These are phyloP conservation scores for Gliomastix tumulicola DNA, from an alignment of 2,329 filamentous ascomycete species.

Conservation along the genomic window DNA sequence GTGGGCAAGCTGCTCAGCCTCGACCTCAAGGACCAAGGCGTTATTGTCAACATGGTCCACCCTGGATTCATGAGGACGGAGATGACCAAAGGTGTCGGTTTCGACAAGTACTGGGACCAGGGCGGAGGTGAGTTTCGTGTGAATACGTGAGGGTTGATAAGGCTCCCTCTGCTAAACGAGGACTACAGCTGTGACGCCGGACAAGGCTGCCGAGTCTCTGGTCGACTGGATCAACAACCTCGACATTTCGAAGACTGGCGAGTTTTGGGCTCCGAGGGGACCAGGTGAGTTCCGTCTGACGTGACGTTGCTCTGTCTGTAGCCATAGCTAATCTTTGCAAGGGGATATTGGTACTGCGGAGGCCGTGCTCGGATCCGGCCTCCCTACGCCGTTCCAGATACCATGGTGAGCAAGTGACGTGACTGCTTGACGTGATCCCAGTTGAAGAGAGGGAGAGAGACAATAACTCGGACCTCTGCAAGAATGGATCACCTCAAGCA, in stretches of 20 bases:
- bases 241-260: slow-evolving; percentile 58
- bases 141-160: too few species aligned
- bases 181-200: slow-evolving; percentile 62
- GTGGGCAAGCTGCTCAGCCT: slow-evolving; percentile 61
- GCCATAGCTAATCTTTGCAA: too few species aligned
- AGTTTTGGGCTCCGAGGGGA: slow-evolving; percentile 69
- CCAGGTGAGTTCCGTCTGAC: too few species aligned
- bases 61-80: slow-evolving; percentile 65
- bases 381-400: slow-evolving; percentile 54
- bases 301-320: too few species aligned
- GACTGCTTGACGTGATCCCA: too few species aligned
- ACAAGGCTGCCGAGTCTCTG: slow-evolving; percentile 58
- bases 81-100: slow-evolving; percentile 66
- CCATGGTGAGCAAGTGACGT: slow-evolving; percentile 59
- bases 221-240: slow-evolving; percentile 55
- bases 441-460: too few species aligned
- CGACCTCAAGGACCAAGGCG: slow-evolving; percentile 55
- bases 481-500: too few species aligned
- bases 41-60: slow-evolving; percentile 61
- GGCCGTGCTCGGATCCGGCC: slow-evolving; percentile 47
- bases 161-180: too few species aligned
- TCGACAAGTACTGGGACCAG: slow-evolving; percentile 66
- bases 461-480: too few species aligned
- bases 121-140: slow-evolving; percentile 44
- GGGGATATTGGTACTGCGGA: slow-evolving; percentile 62